Evolutionary conservation across 331 rosid genomes (phyloP), one percentile per base, ranked within the genome.

Genomic region (Arachis monticola): DNA sequence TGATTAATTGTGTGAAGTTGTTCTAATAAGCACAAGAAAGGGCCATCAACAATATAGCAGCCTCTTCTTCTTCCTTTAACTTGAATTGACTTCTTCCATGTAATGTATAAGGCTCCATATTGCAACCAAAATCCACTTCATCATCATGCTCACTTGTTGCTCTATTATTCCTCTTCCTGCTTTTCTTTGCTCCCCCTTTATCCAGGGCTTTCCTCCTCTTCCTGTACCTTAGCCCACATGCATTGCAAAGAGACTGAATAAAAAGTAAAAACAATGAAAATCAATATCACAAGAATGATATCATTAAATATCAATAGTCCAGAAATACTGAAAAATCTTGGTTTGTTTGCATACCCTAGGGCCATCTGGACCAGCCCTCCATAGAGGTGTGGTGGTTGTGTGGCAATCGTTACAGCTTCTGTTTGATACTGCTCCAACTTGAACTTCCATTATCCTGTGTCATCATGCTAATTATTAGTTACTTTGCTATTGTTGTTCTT

Each of bases 361-460:
- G 58, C 85, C 87, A 35, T 83, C 81, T 1, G 85, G 87, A 79
- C 87, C 87, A 41, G 83, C 72, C 11, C 87, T 79, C 87, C 87
- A 84, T 14, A 80, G 68, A 58, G 87, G 85, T 2, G 87, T 84
- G 9, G 65, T 77, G 8, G 76, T 68, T 67, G 83, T 80, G 8
- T 55, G 80, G 67, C 83, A 84, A 77, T 69, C 83, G 46, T 66
- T 73, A 14, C 88, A 84, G 40, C 70, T 65, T 58, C 59, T 78
- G 27, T 31, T 17, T 13, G 46, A 14, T 64, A 55, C 52, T 10
- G 53, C 45, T 64, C 17, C 60, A 76, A 35, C 52, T 64, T 47
- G 74, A 76, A 35, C 42, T 6, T 67, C 71, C 80, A 76, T 46
- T 45, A 32, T 12, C 65, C 41, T 42, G 47, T 55, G 7, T 45